Evolutionary conservation across 768 basidiomycete species (phyloP).

Genomic region (Lactarius hengduanensis): DNA sequence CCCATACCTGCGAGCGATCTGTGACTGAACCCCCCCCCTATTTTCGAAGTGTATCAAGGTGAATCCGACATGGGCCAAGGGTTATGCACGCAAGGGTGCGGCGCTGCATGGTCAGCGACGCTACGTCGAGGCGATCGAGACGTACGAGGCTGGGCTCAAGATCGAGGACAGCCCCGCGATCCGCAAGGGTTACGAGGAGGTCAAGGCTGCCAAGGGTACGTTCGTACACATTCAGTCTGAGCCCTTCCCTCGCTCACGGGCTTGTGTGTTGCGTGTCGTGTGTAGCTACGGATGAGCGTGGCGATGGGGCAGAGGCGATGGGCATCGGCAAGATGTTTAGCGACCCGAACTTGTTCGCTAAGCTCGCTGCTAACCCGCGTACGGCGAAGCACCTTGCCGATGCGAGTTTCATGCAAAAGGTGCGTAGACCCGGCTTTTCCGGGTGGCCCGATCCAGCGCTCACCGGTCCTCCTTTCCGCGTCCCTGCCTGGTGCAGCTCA

Average conservation of each 20-base stretch:
- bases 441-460: neutral
- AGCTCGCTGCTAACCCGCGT: conserved; percentile 84
- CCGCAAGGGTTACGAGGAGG: conserved; percentile 86
- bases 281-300: conserved; percentile 40
- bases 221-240: conserved; percentile 1
- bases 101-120: conserved; percentile 80
- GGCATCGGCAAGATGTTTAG: conserved; percentile 76
- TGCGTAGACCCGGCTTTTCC: conserved; percentile 27
- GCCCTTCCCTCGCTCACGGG: neutral
- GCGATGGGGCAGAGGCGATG: conserved; percentile 46
- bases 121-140: conserved; percentile 80
- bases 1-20: neutral
- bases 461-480: neutral
- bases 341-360: conserved; percentile 80
- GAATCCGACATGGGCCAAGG: conserved; percentile 84
- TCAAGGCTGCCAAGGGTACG: conserved; percentile 78
- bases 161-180: conserved; percentile 80
- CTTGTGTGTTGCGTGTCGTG: neutral
- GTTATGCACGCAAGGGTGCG: conserved; percentile 89
- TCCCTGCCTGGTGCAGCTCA: conserved; percentile 43
- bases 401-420: conserved; percentile 75
- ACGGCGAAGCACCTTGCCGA: conserved; percentile 83
- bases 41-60: conserved; percentile 66
- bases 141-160: conserved; percentile 80
- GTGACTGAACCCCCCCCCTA: neutral